A percentile compares a stretch with the other conserved stretches of the same genome.
Evolutionary conservation across 2,329 filamentous ascomycete genomes (phyloP).

Genomic region (Venturia effusa): DNA sequence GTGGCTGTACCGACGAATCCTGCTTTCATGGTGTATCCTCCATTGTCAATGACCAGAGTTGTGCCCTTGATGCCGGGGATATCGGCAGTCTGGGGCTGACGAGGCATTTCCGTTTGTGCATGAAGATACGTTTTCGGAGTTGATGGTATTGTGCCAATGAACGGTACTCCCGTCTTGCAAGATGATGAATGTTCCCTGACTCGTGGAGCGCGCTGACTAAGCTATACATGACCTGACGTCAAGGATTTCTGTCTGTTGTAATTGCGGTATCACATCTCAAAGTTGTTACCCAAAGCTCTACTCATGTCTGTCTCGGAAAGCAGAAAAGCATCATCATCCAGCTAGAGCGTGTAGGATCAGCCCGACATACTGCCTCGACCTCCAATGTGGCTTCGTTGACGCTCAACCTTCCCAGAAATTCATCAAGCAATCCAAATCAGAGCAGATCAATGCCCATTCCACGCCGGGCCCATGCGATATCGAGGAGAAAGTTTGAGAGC

Average conservation of each 20-base stretch:
- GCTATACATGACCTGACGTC: not conserved
- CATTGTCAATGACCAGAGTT: conserved; percentile 88
- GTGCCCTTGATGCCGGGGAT: conserved; percentile 9
- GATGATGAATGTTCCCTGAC: not conserved
- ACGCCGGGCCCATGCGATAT: not conserved
- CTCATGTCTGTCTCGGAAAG: too few species aligned
- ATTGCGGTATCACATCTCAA: too few species aligned
- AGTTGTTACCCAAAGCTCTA: too few species aligned
- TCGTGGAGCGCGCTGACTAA: not conserved
- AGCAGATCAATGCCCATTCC: too few species aligned
- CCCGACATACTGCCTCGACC: too few species aligned
- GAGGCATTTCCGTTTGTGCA: not conserved
- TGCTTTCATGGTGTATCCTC: conserved; percentile 82
- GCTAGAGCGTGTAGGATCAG: too few species aligned
- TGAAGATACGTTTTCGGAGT: not conserved
- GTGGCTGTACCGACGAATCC: conserved; percentile 48
- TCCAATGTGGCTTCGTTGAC: too few species aligned
- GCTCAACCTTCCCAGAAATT: too few species aligned
- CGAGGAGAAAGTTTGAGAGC: not conserved
- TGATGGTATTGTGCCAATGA: not conserved
- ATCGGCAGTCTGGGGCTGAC: conserved; percentile 3
- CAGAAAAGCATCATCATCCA: too few species aligned
- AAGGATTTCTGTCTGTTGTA: too few species aligned
- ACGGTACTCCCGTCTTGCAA: not conserved
- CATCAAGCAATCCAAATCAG: too few species aligned